These are phyloP conservation scores for Geum urbanum DNA, from an alignment of 306 rosid species.

Conservation along the genomic window DNA sequence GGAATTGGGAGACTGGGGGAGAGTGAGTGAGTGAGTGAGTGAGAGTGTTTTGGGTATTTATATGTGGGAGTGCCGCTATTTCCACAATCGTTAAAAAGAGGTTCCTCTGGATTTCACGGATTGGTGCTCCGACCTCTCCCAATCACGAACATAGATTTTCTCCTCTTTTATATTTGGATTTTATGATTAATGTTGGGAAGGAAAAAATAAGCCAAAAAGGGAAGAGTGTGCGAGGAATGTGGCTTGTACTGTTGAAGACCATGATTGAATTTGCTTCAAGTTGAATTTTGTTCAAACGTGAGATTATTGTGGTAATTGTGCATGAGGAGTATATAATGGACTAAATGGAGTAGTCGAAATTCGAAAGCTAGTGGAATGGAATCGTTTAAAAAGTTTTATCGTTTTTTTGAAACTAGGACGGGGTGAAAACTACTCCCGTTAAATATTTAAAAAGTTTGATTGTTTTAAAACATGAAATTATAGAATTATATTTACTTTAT, in stretches of 20 bases:
- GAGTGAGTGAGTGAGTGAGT: neutral
- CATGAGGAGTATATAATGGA: too few species aligned
- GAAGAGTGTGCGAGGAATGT: neutral
- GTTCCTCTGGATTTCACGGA: neutral
- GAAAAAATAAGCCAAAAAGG: neutral
- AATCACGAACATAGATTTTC: neutral
- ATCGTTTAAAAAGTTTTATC: too few species aligned
- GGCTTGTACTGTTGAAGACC: neutral
- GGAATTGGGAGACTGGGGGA: neutral
- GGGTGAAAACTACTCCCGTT: too few species aligned
- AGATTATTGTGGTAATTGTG: too few species aligned
- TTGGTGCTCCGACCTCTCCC: neutral
- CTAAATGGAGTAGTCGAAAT: too few species aligned
- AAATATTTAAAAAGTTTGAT: too few species aligned
- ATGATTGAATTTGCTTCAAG: too few species aligned
- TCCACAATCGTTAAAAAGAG: neutral
- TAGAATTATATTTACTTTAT: too few species aligned
- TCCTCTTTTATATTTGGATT: neutral
- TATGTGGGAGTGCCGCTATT: neutral
- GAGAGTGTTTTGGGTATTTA: slow-evolving; percentile 4
- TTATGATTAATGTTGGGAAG: neutral
- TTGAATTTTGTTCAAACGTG: too few species aligned
- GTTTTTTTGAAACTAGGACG: too few species aligned
- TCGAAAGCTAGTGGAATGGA: too few species aligned
- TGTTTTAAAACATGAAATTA: too few species aligned